phyloP scores from a whole-genome alignment of 2,329 filamentous ascomycete genomes.

The Chaetomiaceae sp. region DNA sequence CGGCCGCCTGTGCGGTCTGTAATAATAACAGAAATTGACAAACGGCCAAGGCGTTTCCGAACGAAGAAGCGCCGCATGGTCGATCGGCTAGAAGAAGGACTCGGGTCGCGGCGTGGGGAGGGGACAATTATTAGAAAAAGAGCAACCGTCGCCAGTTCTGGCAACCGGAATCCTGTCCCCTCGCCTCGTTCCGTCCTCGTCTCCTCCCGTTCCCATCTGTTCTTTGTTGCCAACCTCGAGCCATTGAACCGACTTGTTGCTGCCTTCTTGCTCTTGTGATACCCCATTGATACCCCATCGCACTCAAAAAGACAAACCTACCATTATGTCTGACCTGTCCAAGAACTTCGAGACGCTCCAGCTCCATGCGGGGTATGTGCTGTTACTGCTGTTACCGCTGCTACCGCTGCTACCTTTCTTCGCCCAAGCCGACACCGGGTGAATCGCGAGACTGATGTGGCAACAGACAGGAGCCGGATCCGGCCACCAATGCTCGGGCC shows the following conservation, averaged over 20 bases:
- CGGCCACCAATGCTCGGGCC: constrained; percentile 78
- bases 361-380: constrained; percentile 70
- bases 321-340: constrained; percentile 45
- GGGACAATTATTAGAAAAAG: constrained; percentile 4
- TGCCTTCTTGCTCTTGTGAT: constrained; percentile 10
- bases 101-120: constrained; percentile 1
- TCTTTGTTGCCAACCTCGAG: neutral
- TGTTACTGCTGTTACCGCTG: neutral
- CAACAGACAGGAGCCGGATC: constrained; percentile 70
- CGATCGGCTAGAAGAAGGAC: constrained; percentile 10
- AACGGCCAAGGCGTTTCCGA: neutral
- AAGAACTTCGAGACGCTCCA: constrained; percentile 79
- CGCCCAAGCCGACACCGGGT: constrained; percentile 6
- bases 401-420: neutral
- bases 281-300: constrained; percentile 17
- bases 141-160: neutral
- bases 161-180: neutral
- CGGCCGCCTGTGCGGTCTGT: constrained; percentile 12
- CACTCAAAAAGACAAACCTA: neutral
- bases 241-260: neutral
- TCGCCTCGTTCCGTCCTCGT: neutral
- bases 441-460: constrained; percentile 13
- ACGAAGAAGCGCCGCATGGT: neutral
- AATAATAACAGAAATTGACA: constrained; percentile 20
- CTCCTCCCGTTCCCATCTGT: neutral